phyloP scores from a whole-genome alignment of 805 yeast species.

The Metschnikowia rubicola region DNA sequence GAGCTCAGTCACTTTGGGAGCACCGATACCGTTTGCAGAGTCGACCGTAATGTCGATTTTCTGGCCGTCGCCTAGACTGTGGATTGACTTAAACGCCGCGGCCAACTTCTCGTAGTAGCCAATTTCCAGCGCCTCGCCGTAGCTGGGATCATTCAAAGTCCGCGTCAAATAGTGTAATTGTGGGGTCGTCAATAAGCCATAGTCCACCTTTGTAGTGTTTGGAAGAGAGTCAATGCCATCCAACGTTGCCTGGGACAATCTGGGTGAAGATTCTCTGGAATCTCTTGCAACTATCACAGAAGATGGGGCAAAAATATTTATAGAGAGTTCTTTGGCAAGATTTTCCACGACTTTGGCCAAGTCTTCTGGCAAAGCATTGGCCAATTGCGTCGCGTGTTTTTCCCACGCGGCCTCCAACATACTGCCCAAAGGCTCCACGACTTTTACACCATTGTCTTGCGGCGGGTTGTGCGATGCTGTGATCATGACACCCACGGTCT shows the following conservation, averaged over 20 bases:
- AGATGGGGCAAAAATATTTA: conserved; percentile 43
- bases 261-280: conserved; percentile 80
- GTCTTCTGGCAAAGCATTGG: conserved; percentile 57
- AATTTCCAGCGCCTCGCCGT: conserved; percentile 59
- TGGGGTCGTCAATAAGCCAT: conserved; percentile 84
- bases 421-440: conserved; percentile 91
- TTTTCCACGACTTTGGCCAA: conserved; percentile 38
- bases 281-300: conserved; percentile 75
- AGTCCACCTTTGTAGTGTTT: conserved; percentile 44
- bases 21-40: conserved; percentile 97
- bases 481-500: conserved; percentile 90
- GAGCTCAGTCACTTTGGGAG: conserved; percentile 59
- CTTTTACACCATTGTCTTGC: conserved; percentile 56
- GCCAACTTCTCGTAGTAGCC: conserved; percentile 71
- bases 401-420: conserved; percentile 90
- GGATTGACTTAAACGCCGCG: conserved; percentile 47
- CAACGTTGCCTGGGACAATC: conserved; percentile 53
- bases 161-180: conserved; percentile 87
- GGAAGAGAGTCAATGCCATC: conserved; percentile 57
- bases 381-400: conserved; percentile 68
- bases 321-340: conserved; percentile 40
- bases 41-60: conserved; percentile 63
- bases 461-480: conserved; percentile 97
- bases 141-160: conserved; percentile 59
- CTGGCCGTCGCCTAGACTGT: conserved; percentile 18